These are phyloP conservation scores for Coleophoma cylindrospora DNA, from an alignment of 2,329 filamentous ascomycete genomes.

Conservation along the genomic window DNA sequence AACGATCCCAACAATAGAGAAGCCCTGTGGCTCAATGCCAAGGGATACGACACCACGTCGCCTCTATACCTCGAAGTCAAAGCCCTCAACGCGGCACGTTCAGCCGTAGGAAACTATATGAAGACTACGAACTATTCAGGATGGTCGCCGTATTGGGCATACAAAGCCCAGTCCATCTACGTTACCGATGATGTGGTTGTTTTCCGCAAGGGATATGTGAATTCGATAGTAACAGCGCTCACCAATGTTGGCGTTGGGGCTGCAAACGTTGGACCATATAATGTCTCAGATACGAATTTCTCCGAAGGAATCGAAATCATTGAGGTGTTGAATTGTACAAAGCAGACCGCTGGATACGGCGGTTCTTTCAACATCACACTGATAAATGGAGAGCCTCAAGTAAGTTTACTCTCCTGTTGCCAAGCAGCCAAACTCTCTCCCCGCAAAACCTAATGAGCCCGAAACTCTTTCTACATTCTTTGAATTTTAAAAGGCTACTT, in stretches of 20 bases:
- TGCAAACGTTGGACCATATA: slow-evolving; percentile 6
- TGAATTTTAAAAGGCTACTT: neutral
- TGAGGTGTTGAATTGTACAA: slow-evolving; percentile 7
- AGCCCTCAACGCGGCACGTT: slow-evolving; percentile 38
- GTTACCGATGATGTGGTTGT: slow-evolving; percentile 7
- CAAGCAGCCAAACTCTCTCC: too few relatives aligned
- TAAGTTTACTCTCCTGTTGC: neutral
- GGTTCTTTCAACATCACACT: slow-evolving; percentile 5
- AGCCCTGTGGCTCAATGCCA: slow-evolving; percentile 33
- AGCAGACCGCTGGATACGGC: slow-evolving; percentile 1
- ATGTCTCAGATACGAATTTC: slow-evolving; percentile 9
- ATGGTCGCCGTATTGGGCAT: slow-evolving; percentile 12
- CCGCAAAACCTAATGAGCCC: too few relatives aligned
- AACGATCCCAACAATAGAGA: slow-evolving; percentile 35
- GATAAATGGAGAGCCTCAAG: slow-evolving; percentile 5
- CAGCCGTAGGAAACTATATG: slow-evolving; percentile 8
- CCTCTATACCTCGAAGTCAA: slow-evolving; percentile 33
- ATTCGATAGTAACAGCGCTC: slow-evolving; percentile 4
- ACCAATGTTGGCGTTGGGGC: slow-evolving; percentile 7
- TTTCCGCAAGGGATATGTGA: slow-evolving; percentile 11
- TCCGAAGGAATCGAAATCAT: slow-evolving; percentile 5
- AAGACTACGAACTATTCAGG: slow-evolving; percentile 4
- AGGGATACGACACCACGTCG: slow-evolving; percentile 29
- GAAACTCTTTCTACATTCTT: neutral
- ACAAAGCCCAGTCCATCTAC: slow-evolving; percentile 7